phyloP scores from a whole-genome alignment of 495 filamentous ascomycete species.

The Endocarpon pusillum region DNA sequence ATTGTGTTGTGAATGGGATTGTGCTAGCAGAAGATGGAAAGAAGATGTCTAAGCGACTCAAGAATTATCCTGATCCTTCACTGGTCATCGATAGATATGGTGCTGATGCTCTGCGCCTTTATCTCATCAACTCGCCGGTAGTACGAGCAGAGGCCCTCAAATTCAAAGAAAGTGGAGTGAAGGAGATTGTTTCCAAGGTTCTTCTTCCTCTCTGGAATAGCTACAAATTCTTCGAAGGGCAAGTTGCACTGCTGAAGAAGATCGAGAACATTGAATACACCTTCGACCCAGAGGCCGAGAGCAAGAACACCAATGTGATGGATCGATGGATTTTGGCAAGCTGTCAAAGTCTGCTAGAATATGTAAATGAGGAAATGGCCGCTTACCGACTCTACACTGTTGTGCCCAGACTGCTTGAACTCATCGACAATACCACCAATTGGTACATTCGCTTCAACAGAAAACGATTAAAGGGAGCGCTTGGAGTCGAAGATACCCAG shows the following conservation, averaged over 20 bases:
- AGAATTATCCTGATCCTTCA: conserved; percentile 89
- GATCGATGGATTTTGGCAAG: conserved; percentile 90
- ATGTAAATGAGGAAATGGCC: conserved; percentile 90
- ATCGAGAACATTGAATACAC: conserved; percentile 58
- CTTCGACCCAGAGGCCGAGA: conserved; percentile 53
- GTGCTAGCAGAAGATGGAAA: conserved; percentile 92
- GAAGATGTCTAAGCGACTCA: conserved; percentile 97
- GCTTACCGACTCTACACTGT: conserved; percentile 89
- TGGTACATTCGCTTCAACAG: conserved; percentile 99
- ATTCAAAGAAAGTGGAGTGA: conserved; percentile 87
- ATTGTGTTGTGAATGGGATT: conserved; percentile 93
- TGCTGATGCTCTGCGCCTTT: conserved; percentile 83
- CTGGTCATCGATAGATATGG: conserved; percentile 79
- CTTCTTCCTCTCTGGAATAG: conserved; percentile 92
- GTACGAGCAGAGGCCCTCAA: conserved; percentile 81
- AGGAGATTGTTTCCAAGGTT: conserved; percentile 90
- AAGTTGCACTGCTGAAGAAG: conserved; percentile 86
- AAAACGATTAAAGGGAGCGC: conserved; percentile 82
- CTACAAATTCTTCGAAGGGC: conserved; percentile 96
- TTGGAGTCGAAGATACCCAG: conserved; percentile 65
- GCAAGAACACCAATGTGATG: conserved; percentile 79
- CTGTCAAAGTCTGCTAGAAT: conserved; percentile 81
- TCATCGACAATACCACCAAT: conserved; percentile 93
- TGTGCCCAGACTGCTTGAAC: conserved; percentile 66
- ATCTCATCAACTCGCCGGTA: conserved; percentile 94